Conservation (phyloP, 2,329 filamentous ascomycete species). For the Cadophora sp. region DNA sequence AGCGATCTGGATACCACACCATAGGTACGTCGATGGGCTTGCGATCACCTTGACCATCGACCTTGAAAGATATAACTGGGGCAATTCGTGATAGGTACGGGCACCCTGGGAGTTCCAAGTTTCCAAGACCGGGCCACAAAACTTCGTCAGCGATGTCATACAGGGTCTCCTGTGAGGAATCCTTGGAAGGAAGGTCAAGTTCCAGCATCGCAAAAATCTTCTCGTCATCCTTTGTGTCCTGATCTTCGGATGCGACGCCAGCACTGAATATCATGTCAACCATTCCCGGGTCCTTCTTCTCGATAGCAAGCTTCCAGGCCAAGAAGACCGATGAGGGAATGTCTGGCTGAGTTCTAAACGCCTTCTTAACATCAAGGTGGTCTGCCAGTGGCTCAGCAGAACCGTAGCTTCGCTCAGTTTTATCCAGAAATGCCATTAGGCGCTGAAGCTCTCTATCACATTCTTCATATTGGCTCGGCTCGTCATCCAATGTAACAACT, state of each 20-base stretch:
- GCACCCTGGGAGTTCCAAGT: conserved; percentile 33
- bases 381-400: conserved; percentile 56
- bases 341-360: conserved; percentile 28
- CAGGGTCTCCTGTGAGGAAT: conserved; percentile 38
- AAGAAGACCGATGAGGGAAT: conserved; percentile 38
- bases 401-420: conserved; percentile 65
- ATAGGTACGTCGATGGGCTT: conserved; percentile 57
- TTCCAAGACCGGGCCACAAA: conserved; percentile 38
- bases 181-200: conserved; percentile 36
- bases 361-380: conserved; percentile 35
- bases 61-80: conserved; percentile 57
- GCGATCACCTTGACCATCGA: conserved; percentile 50
- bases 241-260: conserved; percentile 29
- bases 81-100: conserved; percentile 47
- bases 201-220: conserved; percentile 43
- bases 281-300: conserved; percentile 25
- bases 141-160: conserved; percentile 45
- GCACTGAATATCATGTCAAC: conserved; percentile 40
- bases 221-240: conserved; percentile 29
- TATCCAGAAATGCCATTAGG: conserved; percentile 67
- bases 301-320: conserved; percentile 33
- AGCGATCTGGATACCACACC: conserved; percentile 61
- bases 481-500: conserved; percentile 23
- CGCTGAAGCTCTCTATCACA: conserved; percentile 61
- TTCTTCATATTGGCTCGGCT: conserved; percentile 25